Percentiles rank a stretch among this genome's conserved stretches.
These are phyloP conservation scores for Piloderma croceum DNA, from an alignment of 768 basidiomycete species.

Conservation along the genomic window DNA sequence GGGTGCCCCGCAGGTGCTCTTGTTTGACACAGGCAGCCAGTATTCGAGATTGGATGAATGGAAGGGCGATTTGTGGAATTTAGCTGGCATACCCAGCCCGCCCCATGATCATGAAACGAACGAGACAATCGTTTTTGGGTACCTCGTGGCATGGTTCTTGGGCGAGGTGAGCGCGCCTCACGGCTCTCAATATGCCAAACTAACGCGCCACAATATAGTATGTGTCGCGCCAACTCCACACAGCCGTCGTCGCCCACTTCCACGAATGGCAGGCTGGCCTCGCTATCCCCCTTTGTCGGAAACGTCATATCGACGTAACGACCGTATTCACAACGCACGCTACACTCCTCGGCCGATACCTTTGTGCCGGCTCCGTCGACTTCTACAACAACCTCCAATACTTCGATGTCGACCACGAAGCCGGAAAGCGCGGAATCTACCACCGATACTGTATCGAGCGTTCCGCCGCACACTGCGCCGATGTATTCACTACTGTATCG, in stretches of 20 bases:
- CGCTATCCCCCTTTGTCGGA: slow-evolving; percentile 90
- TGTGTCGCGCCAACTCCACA: slow-evolving; percentile 70
- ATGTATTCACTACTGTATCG: slow-evolving; percentile 97
- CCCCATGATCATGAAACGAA: slow-evolving; percentile 97
- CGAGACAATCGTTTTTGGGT: slow-evolving; percentile 96
- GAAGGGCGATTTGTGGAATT: slow-evolving; percentile 98
- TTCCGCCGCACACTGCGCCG: slow-evolving; percentile 88
- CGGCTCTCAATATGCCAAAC: no score
- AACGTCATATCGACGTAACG: slow-evolving; percentile 95
- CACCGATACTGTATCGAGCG: slow-evolving; percentile 98
- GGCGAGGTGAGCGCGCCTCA: slow-evolving; percentile 91
- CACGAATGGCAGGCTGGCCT: slow-evolving; percentile 99
- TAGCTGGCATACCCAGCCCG: slow-evolving; percentile 96
- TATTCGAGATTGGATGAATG: slow-evolving; percentile 92
- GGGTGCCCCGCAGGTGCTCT: slow-evolving; percentile 88
- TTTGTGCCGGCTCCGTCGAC: slow-evolving; percentile 96
- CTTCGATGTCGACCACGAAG: slow-evolving; percentile 99
- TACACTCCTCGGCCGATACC: slow-evolving; percentile 95
- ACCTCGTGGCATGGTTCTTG: slow-evolving; percentile 99
- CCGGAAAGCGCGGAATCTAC: slow-evolving; percentile 98
- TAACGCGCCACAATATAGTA: slow-evolving; percentile 54
- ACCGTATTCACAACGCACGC: slow-evolving; percentile 99
- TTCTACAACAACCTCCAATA: slow-evolving; percentile 99
- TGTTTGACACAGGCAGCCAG: slow-evolving; percentile 91
- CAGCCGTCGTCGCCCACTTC: slow-evolving; percentile 94